Conservation (phyloP, 176 grass and related monocot genomes). For the Neostapfia colusana region DNA sequence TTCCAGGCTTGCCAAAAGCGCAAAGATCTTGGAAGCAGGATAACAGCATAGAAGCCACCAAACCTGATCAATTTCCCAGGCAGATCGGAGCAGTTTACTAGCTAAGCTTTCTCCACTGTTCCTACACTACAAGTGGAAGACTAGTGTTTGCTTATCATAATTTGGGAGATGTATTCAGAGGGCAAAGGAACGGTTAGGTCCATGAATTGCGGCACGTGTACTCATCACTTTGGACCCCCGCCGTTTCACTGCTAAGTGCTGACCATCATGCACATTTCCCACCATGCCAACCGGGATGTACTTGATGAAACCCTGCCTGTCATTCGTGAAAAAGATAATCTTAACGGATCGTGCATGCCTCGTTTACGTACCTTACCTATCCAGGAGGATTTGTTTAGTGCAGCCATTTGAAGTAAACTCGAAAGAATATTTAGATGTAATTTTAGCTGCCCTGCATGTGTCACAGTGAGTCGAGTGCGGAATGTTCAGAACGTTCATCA, state of each 20-base stretch:
- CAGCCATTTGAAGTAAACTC: neutral
- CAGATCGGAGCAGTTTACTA: neutral
- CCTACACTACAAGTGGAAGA: constrained; percentile 9
- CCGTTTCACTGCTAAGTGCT: constrained; percentile 23
- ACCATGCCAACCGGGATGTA: constrained; percentile 14
- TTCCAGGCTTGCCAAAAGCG: constrained; percentile 8
- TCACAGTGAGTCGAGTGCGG: too few species aligned
- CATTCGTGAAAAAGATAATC: neutral
- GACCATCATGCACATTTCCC: constrained; percentile 36
- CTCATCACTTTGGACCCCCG: constrained; percentile 22
- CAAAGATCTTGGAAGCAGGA: neutral
- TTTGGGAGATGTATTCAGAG: neutral
- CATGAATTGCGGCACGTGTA: constrained; percentile 35
- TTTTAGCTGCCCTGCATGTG: too few species aligned
- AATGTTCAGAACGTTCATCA: neutral
- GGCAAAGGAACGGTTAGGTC: neutral
- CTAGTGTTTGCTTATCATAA: neutral
- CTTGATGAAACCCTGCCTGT: constrained; percentile 24
- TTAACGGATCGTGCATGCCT: neutral
- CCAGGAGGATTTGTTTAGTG: neutral
- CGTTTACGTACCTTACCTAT: neutral
- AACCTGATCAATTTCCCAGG: neutral
- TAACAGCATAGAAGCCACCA: constrained; percentile 22
- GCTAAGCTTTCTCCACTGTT: neutral
- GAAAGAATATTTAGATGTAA: neutral